phyloP scores from a whole-genome alignment of 805 yeast species.

The Tetrapisispora fleetii region DNA sequence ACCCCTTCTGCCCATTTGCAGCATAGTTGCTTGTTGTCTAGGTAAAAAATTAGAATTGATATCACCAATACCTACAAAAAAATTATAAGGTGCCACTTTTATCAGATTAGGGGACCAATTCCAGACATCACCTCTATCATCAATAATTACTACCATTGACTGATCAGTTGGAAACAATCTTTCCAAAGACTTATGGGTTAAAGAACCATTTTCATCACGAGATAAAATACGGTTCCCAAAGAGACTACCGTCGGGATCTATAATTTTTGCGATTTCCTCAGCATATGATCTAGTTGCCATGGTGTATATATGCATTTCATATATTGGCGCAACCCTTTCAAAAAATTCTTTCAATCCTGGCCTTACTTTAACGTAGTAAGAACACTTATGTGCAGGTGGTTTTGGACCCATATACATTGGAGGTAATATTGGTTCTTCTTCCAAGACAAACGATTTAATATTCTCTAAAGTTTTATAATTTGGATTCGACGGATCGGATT shows the following conservation, averaged over 20 bases:
- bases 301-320: slow-evolving; percentile 90
- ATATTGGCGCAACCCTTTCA: slow-evolving; percentile 48
- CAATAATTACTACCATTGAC: slow-evolving; percentile 91
- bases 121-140: slow-evolving; percentile 98
- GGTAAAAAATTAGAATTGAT: slow-evolving; percentile 90
- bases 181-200: slow-evolving; percentile 80
- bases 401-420: slow-evolving; percentile 51
- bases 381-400: slow-evolving; percentile 52
- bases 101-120: slow-evolving; percentile 88
- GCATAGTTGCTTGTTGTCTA: slow-evolving; percentile 60
- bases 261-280: slow-evolving; percentile 73
- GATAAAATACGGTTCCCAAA: slow-evolving; percentile 89
- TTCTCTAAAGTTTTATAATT: slow-evolving; percentile 78
- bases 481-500: slow-evolving; percentile 73
- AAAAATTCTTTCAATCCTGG: slow-evolving; percentile 79
- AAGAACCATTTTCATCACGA: slow-evolving; percentile 88
- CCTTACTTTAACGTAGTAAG: slow-evolving; percentile 87
- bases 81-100: slow-evolving; percentile 90
- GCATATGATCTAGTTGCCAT: slow-evolving; percentile 98
- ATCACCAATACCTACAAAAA: slow-evolving; percentile 95
- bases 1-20: slow-evolving; percentile 26
- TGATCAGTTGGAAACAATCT: slow-evolving; percentile 92
- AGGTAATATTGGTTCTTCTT: slow-evolving; percentile 59
- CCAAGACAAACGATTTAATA: slow-evolving; percentile 65
- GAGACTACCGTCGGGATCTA: slow-evolving; percentile 78